Evolutionary conservation across 2,329 filamentous ascomycete species (phyloP).

Genomic region (Malbranchea zuffiana): DNA sequence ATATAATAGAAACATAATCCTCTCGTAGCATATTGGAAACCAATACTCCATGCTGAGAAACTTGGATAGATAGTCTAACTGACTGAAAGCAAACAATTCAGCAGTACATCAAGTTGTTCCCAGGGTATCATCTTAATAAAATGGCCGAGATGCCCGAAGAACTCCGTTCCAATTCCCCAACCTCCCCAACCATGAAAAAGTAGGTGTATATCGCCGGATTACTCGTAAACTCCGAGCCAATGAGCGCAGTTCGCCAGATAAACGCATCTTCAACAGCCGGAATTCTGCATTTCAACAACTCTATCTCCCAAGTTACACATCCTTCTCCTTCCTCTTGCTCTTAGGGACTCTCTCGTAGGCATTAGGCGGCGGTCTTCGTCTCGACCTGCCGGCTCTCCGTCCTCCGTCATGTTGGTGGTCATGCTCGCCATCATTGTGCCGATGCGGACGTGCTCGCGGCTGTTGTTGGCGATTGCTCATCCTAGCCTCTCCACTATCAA

Average conservation of each 20-base stretch:
- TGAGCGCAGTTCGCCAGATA: not conserved
- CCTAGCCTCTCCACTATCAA: slow-evolving; percentile 20
- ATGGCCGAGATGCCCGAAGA: no score
- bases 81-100: no score
- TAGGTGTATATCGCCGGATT: no score
- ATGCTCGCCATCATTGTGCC: slow-evolving; percentile 16
- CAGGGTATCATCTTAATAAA: no score
- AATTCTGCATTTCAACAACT: not conserved
- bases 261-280: not conserved
- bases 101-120: no score
- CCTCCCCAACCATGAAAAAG: not conserved
- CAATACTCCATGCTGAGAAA: no score
- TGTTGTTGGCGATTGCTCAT: slow-evolving; percentile 12
- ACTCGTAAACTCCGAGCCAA: no score
- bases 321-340: slow-evolving; percentile 6
- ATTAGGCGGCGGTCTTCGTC: slow-evolving; percentile 28
- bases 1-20: no score
- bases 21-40: no score
- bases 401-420: slow-evolving; percentile 16
- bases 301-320: not conserved
- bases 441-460: slow-evolving; percentile 12
- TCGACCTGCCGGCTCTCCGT: slow-evolving; percentile 8
- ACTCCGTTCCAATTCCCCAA: no score
- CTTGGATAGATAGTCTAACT: no score
- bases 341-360: slow-evolving; percentile 39